Conservation (phyloP, 495 filamentous ascomycete species). For the Penicillium paradoxum region DNA sequence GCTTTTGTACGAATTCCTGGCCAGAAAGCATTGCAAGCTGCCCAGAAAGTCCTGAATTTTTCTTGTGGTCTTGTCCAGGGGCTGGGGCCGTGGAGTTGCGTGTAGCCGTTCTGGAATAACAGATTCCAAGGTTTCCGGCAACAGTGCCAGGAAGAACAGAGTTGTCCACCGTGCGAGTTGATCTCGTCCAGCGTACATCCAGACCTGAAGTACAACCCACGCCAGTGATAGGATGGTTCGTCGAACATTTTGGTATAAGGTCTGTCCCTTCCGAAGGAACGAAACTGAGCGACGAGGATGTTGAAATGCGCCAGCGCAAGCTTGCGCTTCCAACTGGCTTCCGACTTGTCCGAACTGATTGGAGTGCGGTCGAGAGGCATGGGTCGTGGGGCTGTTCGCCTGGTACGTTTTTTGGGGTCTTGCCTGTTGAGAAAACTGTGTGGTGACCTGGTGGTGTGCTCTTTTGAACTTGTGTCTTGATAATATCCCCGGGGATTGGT, state of each 20-base stretch:
- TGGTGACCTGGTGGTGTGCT: background rate
- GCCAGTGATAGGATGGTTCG: background rate
- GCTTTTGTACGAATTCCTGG: background rate
- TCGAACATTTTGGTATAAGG: background rate
- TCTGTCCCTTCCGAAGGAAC: background rate
- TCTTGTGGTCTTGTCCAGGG: background rate
- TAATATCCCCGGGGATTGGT: background rate
- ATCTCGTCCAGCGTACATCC: background rate
- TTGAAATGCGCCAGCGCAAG: conserved; percentile 3
- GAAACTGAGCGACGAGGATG: background rate
- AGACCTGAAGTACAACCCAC: background rate
- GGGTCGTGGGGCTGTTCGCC: conserved; percentile 2
- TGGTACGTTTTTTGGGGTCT: background rate
- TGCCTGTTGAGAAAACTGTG: background rate
- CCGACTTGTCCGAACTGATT: background rate
- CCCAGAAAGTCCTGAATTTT: background rate
- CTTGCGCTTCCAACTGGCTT: background rate
- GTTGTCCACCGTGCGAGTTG: background rate
- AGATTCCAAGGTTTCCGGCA: background rate
- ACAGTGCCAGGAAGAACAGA: background rate
- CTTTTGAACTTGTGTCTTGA: background rate
- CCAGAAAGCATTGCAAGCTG: background rate
- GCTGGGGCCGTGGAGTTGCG: background rate
- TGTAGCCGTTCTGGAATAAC: background rate
- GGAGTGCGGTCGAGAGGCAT: background rate